Conservation (phyloP, 164 flowering plant genomes). For the Stephania yunnanensis region DNA sequence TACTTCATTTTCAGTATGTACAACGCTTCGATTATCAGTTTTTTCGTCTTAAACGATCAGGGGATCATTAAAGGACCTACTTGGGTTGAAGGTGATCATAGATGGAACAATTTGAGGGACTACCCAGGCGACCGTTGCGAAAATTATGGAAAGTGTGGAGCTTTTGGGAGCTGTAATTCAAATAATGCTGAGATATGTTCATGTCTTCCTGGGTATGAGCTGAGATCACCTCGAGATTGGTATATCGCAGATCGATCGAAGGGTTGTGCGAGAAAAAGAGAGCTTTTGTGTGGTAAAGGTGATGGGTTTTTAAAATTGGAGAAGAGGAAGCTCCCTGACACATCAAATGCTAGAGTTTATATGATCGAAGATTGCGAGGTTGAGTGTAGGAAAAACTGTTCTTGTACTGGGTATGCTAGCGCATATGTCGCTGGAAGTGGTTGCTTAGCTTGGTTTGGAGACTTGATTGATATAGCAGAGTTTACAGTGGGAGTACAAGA, state of each 20-base stretch:
- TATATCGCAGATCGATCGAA: background rate
- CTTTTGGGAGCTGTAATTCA: slow-evolving; percentile 19
- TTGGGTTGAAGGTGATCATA: slow-evolving; percentile 3
- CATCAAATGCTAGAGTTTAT: background rate
- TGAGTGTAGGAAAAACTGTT: too few relatives aligned
- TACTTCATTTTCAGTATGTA: background rate
- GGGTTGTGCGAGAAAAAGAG: background rate
- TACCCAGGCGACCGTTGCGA: slow-evolving; percentile 24
- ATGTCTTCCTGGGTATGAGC: background rate
- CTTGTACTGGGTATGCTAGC: too few relatives aligned
- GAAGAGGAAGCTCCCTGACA: slow-evolving; percentile 11
- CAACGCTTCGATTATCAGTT: slow-evolving; percentile 8
- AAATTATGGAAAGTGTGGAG: slow-evolving; percentile 6
- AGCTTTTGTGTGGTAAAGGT: background rate
- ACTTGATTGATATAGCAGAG: slow-evolving; percentile 1
- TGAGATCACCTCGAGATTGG: too few relatives aligned
- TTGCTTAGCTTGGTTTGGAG: background rate
- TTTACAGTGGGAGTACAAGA: background rate
- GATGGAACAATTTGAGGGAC: slow-evolving; percentile 15
- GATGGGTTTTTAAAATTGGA: slow-evolving; percentile 8
- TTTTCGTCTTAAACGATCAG: slow-evolving; percentile 7
- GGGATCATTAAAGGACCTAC: slow-evolving; percentile 5
- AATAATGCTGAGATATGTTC: background rate
- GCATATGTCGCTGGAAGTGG: too few relatives aligned
- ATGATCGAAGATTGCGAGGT: background rate